Percentiles rank a stretch among this genome's conserved stretches.
Evolutionary conservation across 2,329 filamentous ascomycete species (phyloP).

Genomic region (Ascochyta viciae-villosae): DNA sequence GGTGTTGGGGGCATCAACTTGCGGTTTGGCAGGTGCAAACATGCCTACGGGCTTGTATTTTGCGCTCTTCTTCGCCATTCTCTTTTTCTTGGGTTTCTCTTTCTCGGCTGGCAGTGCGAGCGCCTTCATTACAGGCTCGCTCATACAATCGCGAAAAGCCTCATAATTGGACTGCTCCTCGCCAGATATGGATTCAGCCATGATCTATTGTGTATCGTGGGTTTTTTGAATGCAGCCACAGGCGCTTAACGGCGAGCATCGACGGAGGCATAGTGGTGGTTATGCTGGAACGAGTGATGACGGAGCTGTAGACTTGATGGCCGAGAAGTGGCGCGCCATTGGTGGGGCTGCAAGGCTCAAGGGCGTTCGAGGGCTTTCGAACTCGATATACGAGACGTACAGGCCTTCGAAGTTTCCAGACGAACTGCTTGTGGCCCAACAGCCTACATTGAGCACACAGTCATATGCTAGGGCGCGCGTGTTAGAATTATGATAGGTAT

Average conservation of each 20-base stretch:
- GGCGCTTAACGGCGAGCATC: constrained; percentile 8
- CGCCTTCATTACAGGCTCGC: constrained; percentile 70
- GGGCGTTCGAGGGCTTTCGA: constrained; percentile 21
- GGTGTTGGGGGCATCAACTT: constrained; percentile 1
- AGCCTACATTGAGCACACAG: not conserved
- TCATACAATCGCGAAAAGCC: constrained; percentile 77
- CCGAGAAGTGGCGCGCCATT: constrained; percentile 25
- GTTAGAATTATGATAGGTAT: no score
- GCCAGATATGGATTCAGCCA: constrained; percentile 42
- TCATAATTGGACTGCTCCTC: constrained; percentile 64
- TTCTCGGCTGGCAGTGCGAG: constrained; percentile 56
- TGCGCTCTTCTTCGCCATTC: constrained; percentile 39
- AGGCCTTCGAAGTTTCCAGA: not conserved
- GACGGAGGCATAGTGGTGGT: constrained; percentile 21
- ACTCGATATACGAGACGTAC: not conserved
- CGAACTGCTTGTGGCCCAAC: not conserved
- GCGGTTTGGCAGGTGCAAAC: constrained; percentile 10
- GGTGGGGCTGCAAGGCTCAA: constrained; percentile 19
- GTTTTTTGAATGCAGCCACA: not conserved
- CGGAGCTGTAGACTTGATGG: constrained; percentile 26
- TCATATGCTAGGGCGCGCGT: not conserved
- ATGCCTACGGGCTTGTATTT: constrained; percentile 31
- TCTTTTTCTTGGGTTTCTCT: constrained; percentile 55
- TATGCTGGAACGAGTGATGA: constrained; percentile 26
- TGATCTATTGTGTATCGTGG: constrained; percentile 13